Evolutionary conservation across 495 filamentous ascomycete species (phyloP).

Genomic region (Hypoxylon rickii): DNA sequence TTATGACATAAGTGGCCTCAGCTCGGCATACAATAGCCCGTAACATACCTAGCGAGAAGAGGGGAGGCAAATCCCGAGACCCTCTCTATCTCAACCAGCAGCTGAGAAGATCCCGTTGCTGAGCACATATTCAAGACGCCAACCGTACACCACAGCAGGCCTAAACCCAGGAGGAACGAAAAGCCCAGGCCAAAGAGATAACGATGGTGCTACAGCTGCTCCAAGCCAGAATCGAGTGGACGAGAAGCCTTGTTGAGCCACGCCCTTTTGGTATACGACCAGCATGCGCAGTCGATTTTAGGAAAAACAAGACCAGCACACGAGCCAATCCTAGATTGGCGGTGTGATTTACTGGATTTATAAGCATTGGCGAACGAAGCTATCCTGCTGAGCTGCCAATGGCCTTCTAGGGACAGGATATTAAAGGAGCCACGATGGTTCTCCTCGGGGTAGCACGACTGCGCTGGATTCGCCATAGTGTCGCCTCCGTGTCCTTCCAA

Average conservation of each 20-base stretch:
- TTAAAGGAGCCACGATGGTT: too few species aligned
- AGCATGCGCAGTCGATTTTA: neutral
- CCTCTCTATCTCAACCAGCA: neutral
- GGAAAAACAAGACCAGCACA: neutral
- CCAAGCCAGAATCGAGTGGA: conserved; percentile 2
- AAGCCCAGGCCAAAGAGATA: neutral
- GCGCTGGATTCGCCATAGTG: too few species aligned
- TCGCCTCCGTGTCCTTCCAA: too few species aligned
- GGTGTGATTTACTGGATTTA: conserved; percentile 5
- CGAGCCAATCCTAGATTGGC: neutral
- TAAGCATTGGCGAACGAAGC: too few species aligned
- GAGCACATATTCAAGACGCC: too few species aligned
- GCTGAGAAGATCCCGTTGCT: neutral
- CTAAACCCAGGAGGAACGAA: neutral
- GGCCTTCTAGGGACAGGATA: too few species aligned
- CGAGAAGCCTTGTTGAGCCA: neutral
- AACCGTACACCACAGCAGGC: too few species aligned
- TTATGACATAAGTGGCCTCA: neutral
- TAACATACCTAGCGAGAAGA: neutral
- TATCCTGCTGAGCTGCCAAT: too few species aligned
- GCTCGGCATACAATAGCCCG: neutral
- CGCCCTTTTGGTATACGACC: conserved; percentile 4
- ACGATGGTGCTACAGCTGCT: conserved; percentile 11
- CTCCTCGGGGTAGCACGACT: too few species aligned
- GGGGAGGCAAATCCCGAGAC: neutral